These are phyloP conservation scores for Phytopythium sindhum DNA, from an alignment of 352 stramenopile genomes.

Conservation along the genomic window DNA sequence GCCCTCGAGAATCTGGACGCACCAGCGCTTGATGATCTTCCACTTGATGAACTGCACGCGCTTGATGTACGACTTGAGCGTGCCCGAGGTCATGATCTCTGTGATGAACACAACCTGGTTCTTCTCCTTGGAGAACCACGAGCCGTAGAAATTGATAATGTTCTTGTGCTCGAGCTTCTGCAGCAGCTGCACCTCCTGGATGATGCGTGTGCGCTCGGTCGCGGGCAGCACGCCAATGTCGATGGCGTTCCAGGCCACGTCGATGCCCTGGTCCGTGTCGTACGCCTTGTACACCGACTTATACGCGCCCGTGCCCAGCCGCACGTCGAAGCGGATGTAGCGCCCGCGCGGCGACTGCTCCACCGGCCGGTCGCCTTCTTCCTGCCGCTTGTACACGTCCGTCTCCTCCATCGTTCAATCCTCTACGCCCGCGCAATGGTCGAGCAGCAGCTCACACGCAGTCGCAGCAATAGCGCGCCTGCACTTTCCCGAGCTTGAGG, in stretches of 20 bases:
- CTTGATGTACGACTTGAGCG: constrained; percentile 96
- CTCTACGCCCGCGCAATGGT: neutral
- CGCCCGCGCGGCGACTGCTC: constrained; percentile 78
- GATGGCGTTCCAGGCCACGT: constrained; percentile 99
- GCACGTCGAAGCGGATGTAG: constrained; percentile 86
- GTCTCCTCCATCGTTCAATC: constrained; percentile 44
- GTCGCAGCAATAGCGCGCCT: neutral
- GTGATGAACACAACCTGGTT: constrained; percentile 99
- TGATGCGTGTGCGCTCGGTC: constrained; percentile 94
- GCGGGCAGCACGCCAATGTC: constrained; percentile 95
- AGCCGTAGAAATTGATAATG: constrained; percentile 99
- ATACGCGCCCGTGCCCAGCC: constrained; percentile 81
- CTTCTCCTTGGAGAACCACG: constrained; percentile 97
- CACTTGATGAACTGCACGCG: constrained; percentile 97
- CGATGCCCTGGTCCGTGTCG: constrained; percentile 98
- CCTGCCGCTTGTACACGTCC: constrained; percentile 62
- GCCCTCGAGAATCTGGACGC: constrained; percentile 96
- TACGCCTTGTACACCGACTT: constrained; percentile 94
- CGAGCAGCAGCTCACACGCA: neutral
- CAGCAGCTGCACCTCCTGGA: constrained; percentile 97
- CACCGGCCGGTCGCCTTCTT: constrained; percentile 70
- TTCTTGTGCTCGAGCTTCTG: constrained; percentile 98
- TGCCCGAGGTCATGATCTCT: constrained; percentile 97
- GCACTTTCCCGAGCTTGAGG: neutral
- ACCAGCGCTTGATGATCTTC: constrained; percentile 98